phyloP scores from a whole-genome alignment of 805 yeast species.

The Candida glaebosa region DNA sequence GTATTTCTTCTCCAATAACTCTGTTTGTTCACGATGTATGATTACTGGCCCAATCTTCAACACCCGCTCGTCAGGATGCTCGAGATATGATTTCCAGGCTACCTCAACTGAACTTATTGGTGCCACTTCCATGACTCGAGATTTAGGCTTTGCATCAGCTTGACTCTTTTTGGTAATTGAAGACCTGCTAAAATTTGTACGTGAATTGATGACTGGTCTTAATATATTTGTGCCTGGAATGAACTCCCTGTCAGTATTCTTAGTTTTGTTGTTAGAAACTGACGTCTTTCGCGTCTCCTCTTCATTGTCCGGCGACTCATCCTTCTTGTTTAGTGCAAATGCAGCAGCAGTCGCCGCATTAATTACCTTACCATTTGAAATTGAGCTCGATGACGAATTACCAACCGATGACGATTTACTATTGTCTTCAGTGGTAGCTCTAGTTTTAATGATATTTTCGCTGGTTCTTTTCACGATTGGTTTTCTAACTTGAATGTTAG shows the following conservation, averaged over 20 bases:
- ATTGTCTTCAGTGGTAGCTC: constrained; percentile 9
- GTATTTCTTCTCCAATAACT: constrained; percentile 51
- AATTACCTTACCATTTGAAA: constrained; percentile 11
- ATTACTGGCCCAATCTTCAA: constrained; percentile 53
- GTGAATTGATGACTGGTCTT: constrained; percentile 45
- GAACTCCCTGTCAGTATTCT: constrained; percentile 37
- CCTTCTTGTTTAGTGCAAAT: constrained; percentile 30
- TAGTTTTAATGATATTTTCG: neutral
- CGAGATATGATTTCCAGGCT: constrained; percentile 55
- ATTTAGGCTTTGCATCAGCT: constrained; percentile 14
- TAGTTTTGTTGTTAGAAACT: constrained; percentile 1
- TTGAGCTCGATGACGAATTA: constrained; percentile 8
- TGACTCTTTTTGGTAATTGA: constrained; percentile 3
- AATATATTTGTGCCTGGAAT: constrained; percentile 60
- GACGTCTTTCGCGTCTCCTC: constrained; percentile 20
- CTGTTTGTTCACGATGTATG: constrained; percentile 43
- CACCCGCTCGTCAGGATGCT: constrained; percentile 57
- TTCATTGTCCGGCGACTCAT: constrained; percentile 20
- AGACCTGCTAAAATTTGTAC: constrained; percentile 21
- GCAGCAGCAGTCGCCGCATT: constrained; percentile 42
- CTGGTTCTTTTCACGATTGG: constrained; percentile 6
- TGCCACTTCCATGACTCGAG: constrained; percentile 35
- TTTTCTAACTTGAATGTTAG: constrained; percentile 9
- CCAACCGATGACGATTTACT: constrained; percentile 11
- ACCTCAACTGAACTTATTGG: constrained; percentile 53